These are phyloP conservation scores for Kodamaea restingae DNA, from an alignment of 805 yeast species.

Conservation along the genomic window DNA sequence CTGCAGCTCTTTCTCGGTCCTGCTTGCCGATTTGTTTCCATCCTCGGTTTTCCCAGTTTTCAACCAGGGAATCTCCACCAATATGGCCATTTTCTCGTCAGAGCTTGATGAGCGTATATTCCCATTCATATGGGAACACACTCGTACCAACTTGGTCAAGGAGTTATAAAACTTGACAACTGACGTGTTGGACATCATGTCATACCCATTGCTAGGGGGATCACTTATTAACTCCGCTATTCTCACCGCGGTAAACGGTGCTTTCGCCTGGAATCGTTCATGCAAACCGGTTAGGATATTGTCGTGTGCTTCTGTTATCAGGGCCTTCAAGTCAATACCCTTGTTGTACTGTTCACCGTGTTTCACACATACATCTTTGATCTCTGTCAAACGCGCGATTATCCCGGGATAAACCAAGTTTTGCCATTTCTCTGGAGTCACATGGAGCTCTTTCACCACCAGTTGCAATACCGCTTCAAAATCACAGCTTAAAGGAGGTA, in stretches of 20 bases:
- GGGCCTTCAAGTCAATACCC: conserved; percentile 11
- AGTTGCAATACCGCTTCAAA: conserved; percentile 1
- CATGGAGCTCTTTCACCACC: conserved; percentile 1
- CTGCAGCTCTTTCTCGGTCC: too few species aligned
- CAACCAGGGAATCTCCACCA: conserved; percentile 31
- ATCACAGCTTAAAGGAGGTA: conserved; percentile 1
- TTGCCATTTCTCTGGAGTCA: background rate
- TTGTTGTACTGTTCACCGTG: conserved; percentile 5
- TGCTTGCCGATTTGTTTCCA: background rate
- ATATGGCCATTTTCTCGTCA: conserved; percentile 14
- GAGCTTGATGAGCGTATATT: conserved; percentile 14
- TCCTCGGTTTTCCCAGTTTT: conserved; percentile 9
- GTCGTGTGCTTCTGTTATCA: conserved; percentile 5
- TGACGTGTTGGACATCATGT: conserved; percentile 22
- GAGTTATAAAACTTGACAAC: conserved; percentile 45
- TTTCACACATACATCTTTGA: background rate
- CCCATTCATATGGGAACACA: conserved; percentile 26
- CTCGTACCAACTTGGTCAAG: conserved; percentile 27
- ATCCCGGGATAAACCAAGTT: background rate
- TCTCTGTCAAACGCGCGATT: background rate
- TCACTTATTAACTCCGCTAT: conserved; percentile 44
- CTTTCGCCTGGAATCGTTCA: conserved; percentile 25
- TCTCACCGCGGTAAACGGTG: conserved; percentile 49
- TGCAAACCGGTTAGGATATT: conserved; percentile 35
- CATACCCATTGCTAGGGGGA: conserved; percentile 35